Conservation (phyloP, 768 basidiomycete genomes). For the Xerocomellus chrysenteron region DNA sequence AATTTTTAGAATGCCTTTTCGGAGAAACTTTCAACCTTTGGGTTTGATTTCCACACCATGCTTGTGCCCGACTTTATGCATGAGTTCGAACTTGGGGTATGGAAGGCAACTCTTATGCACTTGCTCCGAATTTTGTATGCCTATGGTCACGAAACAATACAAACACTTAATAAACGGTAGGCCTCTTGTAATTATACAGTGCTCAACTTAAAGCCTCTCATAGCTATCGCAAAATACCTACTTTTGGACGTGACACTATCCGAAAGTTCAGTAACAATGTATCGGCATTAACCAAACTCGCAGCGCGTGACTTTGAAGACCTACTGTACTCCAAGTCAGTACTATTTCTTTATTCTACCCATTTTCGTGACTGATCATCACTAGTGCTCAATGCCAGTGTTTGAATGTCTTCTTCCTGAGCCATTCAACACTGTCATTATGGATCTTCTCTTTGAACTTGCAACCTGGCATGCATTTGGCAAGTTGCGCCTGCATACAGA, state of each 20-base stretch:
- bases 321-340: constrained; percentile 18
- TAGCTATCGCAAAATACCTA: constrained; percentile 13
- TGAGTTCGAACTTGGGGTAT: constrained; percentile 36
- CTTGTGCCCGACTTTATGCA: constrained; percentile 34
- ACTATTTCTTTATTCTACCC: too few species aligned
- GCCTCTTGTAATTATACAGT: not conserved
- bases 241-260: constrained; percentile 35
- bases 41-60: constrained; percentile 26
- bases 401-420: constrained; percentile 30
- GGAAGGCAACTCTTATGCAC: constrained; percentile 21
- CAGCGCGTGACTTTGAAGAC: constrained; percentile 40
- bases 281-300: constrained; percentile 34
- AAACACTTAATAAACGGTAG: constrained; percentile 26
- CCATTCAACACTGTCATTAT: constrained; percentile 17
- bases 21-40: too few species aligned
- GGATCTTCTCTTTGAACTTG: constrained; percentile 20
- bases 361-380: too few species aligned
- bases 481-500: constrained; percentile 30
- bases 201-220: too few species aligned
- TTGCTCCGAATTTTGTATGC: not conserved
- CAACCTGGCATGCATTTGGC: constrained; percentile 26
- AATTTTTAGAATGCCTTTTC: too few species aligned
- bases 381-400: constrained; percentile 33
- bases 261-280: constrained; percentile 32
- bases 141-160: not conserved